These are phyloP conservation scores for Hymenoscyphus infarciens DNA, from an alignment of 2,329 filamentous ascomycete genomes.

Conservation along the genomic window DNA sequence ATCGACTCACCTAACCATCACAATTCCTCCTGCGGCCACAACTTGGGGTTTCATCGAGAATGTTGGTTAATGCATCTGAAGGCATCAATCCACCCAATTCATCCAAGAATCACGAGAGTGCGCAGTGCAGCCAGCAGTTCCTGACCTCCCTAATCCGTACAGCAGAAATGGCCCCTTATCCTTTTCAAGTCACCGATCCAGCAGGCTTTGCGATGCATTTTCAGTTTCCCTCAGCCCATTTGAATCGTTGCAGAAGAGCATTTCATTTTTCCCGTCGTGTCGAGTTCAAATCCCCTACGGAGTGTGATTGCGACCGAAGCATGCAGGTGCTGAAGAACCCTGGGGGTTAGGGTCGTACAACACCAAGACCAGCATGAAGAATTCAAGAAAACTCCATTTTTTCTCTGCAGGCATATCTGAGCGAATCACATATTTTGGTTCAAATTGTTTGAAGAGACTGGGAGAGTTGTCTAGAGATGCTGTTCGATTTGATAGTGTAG, in stretches of 20 bases:
- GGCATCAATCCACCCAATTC: not conserved
- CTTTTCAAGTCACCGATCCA: not conserved
- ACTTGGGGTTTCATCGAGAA: not conserved
- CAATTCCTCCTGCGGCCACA: not conserved
- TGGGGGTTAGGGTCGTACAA: no score
- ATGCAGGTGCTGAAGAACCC: not conserved
- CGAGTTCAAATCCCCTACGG: not conserved
- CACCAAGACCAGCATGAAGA: no score
- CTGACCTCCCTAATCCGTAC: not conserved
- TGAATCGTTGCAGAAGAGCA: not conserved
- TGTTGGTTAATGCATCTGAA: constrained; percentile 1
- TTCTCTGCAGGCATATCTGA: no score
- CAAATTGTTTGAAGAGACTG: no score
- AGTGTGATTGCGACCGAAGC: not conserved
- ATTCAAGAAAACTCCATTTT: no score
- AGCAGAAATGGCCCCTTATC: not conserved
- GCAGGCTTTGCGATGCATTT: not conserved
- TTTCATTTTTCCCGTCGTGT: not conserved
- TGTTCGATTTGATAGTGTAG: no score
- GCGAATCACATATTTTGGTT: no score
- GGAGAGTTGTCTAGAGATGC: no score
- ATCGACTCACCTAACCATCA: not conserved
- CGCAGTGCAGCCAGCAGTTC: not conserved
- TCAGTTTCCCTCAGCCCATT: not conserved
- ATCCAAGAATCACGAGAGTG: not conserved